A percentile compares a stretch with the other conserved stretches of the same genome.
Conservation (phyloP, 225 moss, liverwort and hornwort species). For the Bryum argenteum region DNA sequence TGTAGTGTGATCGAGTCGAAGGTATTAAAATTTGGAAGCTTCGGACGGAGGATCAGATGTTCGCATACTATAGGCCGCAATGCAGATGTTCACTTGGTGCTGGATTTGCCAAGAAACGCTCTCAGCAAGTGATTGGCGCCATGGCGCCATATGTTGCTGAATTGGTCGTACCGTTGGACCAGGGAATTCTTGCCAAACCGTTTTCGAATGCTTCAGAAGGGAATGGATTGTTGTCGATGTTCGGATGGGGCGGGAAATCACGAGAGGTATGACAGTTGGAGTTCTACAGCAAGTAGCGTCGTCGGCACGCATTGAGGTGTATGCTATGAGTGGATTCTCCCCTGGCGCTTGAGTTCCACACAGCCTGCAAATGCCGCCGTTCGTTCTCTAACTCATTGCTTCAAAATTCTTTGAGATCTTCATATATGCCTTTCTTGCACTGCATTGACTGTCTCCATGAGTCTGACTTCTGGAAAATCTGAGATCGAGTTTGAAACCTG, state of each 20-base stretch:
- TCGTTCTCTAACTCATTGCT: conserved; percentile 28
- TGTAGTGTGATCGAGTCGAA: not conserved
- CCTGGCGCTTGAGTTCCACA: conserved; percentile 38
- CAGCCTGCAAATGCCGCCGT: conserved; percentile 52
- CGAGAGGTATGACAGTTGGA: conserved; percentile 20
- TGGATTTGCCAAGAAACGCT: conserved; percentile 42
- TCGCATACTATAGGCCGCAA: not conserved
- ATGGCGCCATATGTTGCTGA: conserved; percentile 14
- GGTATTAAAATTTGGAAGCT: not conserved
- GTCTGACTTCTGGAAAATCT: not conserved
- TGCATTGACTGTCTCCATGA: conserved; percentile 12
- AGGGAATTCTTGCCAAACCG: conserved; percentile 29
- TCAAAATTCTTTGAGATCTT: not conserved
- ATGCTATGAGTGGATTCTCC: conserved; percentile 52
- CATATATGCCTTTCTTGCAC: not conserved
- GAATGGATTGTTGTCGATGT: conserved; percentile 19
- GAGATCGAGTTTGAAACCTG: not conserved
- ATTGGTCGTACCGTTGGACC: conserved; percentile 9
- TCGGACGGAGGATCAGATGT: conserved; percentile 4
- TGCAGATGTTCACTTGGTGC: conserved; percentile 14
- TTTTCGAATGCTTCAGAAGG: conserved; percentile 18
- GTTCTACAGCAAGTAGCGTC: conserved; percentile 13
- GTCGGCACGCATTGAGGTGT: conserved; percentile 22
- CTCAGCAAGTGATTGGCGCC: conserved; percentile 17
- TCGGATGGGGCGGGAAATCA: conserved; percentile 18